Conservation (phyloP, 805 yeast genomes). For the Cyberlindnera maclurae region DNA sequence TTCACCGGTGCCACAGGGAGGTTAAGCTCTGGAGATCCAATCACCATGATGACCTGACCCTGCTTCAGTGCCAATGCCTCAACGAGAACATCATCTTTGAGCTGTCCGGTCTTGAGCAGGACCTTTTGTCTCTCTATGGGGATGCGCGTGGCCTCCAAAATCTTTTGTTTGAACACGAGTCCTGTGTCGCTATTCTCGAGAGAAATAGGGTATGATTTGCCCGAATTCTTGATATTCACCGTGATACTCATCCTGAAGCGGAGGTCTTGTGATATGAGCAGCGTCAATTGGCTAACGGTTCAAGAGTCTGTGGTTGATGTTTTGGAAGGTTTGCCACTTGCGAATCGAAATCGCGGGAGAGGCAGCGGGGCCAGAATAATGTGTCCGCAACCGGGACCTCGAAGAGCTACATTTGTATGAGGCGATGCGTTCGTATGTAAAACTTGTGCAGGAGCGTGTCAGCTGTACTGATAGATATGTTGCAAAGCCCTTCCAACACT, state of each 20-base stretch:
- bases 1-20: constrained; percentile 46
- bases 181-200: constrained; percentile 28
- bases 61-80: constrained; percentile 49
- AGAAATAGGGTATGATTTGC: constrained; percentile 51
- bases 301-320: no score
- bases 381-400: no score
- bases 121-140: constrained; percentile 90
- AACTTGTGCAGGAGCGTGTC: no score
- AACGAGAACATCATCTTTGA: constrained; percentile 48
- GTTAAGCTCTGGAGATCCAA: constrained; percentile 81
- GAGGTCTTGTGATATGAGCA: no score
- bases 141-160: constrained; percentile 68
- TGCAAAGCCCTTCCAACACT: constrained; percentile 5
- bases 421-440: no score
- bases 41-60: constrained; percentile 71
- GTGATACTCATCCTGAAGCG: background rate
- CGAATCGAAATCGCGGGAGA: no score
- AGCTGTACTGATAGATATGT: constrained; percentile 2
- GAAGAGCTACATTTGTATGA: no score
- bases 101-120: constrained; percentile 81
- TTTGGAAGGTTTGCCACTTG: background rate
- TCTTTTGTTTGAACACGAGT: constrained; percentile 56
- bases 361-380: no score
- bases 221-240: constrained; percentile 55
- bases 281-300: no score